Conservation (phyloP, 2,329 filamentous ascomycete genomes). For the Chlorencoelia australis region DNA sequence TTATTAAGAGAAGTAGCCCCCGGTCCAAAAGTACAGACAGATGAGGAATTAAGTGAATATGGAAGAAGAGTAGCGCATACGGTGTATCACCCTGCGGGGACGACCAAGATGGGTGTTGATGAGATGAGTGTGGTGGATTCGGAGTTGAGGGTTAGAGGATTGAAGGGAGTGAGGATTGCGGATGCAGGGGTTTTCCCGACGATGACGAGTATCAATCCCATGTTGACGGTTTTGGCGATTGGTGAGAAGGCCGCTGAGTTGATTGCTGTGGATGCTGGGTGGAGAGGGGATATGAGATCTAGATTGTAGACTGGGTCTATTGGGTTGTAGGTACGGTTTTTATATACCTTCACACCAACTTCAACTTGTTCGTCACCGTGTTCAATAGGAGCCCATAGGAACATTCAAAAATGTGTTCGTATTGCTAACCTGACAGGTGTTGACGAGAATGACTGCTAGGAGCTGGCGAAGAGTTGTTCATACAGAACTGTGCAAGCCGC, state of each 20-base stretch:
- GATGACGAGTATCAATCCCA: conserved; percentile 80
- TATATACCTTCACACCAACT: too few species aligned
- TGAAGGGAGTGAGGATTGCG: conserved; percentile 67
- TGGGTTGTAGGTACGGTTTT: background rate
- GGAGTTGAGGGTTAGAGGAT: conserved; percentile 59
- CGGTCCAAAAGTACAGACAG: conserved; percentile 43
- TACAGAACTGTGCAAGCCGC: too few species aligned
- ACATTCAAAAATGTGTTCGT: too few species aligned
- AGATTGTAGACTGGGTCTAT: conserved; percentile 18
- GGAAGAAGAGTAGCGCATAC: conserved; percentile 75
- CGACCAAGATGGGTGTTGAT: conserved; percentile 77
- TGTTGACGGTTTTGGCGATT: conserved; percentile 78
- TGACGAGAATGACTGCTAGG: too few species aligned
- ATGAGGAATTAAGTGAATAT: conserved; percentile 75
- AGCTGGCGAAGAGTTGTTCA: too few species aligned
- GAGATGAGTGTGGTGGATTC: conserved; percentile 70
- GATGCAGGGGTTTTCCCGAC: conserved; percentile 84
- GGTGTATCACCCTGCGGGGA: conserved; percentile 83
- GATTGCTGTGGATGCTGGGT: conserved; percentile 63
- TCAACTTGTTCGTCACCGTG: too few species aligned
- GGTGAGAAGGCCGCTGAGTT: conserved; percentile 80
- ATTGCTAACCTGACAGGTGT: too few species aligned
- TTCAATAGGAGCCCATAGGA: too few species aligned
- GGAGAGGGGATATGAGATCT: conserved; percentile 32
- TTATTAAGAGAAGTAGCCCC: conserved; percentile 32